Percentiles rank a stretch among this genome's conserved stretches.
Conservation (phyloP, 306 rosid species). For the Lablab purpureus region DNA sequence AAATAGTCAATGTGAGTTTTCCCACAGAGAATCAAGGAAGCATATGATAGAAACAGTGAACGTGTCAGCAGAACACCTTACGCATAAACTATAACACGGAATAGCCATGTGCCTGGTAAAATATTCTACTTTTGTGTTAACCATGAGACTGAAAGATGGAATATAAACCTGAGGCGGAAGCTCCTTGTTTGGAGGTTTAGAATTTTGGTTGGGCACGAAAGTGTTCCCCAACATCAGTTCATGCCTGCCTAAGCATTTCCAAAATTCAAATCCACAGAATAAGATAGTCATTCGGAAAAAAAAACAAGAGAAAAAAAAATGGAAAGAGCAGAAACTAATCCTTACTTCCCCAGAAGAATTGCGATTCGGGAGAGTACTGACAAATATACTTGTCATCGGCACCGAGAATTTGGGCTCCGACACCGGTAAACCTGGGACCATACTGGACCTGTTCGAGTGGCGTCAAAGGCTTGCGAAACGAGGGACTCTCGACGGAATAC, state of each 20-base stretch:
- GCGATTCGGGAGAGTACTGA: constrained; percentile 72
- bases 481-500: constrained; percentile 84
- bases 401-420: constrained; percentile 93
- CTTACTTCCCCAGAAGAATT: constrained; percentile 88
- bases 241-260: constrained; percentile 70
- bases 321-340: neutral
- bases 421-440: constrained; percentile 84
- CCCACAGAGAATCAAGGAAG: neutral
- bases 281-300: neutral
- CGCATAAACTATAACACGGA: neutral
- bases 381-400: constrained; percentile 89
- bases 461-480: constrained; percentile 62
- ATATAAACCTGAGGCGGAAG: constrained; percentile 74
- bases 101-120: neutral
- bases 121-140: neutral
- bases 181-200: constrained; percentile 81
- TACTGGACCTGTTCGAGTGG: constrained; percentile 61
- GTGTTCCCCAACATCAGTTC: constrained; percentile 86
- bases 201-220: constrained; percentile 59
- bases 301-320: neutral
- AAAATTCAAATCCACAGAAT: neutral
- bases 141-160: neutral
- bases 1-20: no score
- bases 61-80: neutral
- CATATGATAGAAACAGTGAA: neutral